phyloP scores from a whole-genome alignment of 768 basidiomycete species.

The Xanthoconium purpureum region DNA sequence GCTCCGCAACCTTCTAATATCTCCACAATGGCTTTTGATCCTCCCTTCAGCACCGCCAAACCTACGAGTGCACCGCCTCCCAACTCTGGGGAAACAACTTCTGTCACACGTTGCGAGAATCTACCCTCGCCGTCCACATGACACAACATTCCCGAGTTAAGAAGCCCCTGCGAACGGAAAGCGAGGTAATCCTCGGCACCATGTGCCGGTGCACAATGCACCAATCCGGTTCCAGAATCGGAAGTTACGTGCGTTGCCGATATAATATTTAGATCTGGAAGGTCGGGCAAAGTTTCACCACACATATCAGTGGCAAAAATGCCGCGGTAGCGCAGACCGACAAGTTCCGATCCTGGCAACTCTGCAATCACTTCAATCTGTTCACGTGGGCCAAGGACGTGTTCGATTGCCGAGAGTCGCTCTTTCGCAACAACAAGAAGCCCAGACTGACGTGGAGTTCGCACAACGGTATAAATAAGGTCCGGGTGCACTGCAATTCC shows the following conservation, averaged over 20 bases:
- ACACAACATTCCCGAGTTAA: slow-evolving; percentile 59
- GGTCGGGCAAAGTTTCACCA: neutral
- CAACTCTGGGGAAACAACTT: slow-evolving; percentile 39
- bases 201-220: slow-evolving; percentile 94
- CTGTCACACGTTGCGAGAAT: slow-evolving; percentile 58
- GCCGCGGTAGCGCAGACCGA: slow-evolving; percentile 56
- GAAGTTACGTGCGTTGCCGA: slow-evolving; percentile 75
- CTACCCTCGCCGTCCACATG: slow-evolving; percentile 79
- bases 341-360: slow-evolving; percentile 44
- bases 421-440: slow-evolving; percentile 52
- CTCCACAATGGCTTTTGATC: slow-evolving; percentile 62
- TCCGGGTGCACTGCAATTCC: slow-evolving; percentile 85
- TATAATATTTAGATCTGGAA: slow-evolving; percentile 46
- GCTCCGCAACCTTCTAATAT: slow-evolving; percentile 51
- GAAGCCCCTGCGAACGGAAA: slow-evolving; percentile 56
- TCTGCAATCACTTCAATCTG: slow-evolving; percentile 21
- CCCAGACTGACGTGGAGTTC: slow-evolving; percentile 24
- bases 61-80: slow-evolving; percentile 58
- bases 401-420: slow-evolving; percentile 39
- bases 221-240: slow-evolving; percentile 90
- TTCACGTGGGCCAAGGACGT: slow-evolving; percentile 19
- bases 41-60: slow-evolving; percentile 69
- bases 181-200: slow-evolving; percentile 88
- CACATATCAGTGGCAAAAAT: slow-evolving; percentile 46
- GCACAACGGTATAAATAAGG: slow-evolving; percentile 60